Conservation (phyloP, 1,284 basidiomycete genomes). For the Ustilago curta region DNA sequence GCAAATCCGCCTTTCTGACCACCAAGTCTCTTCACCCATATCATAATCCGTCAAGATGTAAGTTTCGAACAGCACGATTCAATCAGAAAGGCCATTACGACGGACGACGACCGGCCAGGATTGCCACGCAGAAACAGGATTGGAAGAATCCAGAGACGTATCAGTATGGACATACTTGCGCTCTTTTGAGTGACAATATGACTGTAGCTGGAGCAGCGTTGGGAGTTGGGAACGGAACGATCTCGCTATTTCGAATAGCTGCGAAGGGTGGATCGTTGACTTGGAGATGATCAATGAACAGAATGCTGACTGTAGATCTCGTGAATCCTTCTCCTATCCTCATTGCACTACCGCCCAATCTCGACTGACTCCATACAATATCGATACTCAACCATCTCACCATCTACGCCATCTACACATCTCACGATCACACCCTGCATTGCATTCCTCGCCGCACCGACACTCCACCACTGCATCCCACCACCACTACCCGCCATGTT, state of each 20-base stretch:
- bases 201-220: neutral
- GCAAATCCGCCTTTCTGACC: conserved; percentile 28
- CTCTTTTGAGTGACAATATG: neutral
- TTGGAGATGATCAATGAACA: neutral
- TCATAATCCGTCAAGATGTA: conserved; percentile 56
- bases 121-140: conserved; percentile 1
- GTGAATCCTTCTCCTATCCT: neutral
- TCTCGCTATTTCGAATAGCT: neutral
- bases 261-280: neutral
- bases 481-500: neutral
- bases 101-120: neutral
- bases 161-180: neutral
- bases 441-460: neutral
- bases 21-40: conserved; percentile 50
- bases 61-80: conserved; percentile 19
- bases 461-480: neutral
- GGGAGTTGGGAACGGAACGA: neutral
- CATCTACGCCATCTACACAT: neutral
- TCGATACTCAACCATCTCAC: conserved; percentile 3
- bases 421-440: neutral
- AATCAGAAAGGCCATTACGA: neutral
- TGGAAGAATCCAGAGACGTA: too few relatives aligned
- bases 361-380: neutral
- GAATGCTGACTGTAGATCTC: conserved; percentile 14
- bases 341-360: neutral